These are phyloP conservation scores for Colletotrichum aenigma DNA, from an alignment of 2,329 filamentous ascomycete species.

Conservation along the genomic window DNA sequence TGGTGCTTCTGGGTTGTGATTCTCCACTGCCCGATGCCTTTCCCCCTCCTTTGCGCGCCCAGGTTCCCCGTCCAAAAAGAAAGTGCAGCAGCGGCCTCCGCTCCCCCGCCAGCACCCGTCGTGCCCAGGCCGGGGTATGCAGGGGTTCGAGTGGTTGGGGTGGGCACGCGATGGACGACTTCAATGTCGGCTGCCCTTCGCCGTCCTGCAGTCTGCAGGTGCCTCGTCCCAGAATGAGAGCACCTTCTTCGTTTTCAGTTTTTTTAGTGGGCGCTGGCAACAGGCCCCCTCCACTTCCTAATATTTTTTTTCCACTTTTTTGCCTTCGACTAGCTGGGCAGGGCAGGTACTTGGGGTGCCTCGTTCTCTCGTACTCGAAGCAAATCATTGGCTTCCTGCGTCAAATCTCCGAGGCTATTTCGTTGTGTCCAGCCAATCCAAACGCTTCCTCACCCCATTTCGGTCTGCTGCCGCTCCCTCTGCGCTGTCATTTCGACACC, in stretches of 20 bases:
- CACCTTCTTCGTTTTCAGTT: not conserved
- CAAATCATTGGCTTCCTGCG: conserved; percentile 7
- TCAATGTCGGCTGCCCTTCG: conserved; percentile 1
- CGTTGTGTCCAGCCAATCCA: not conserved
- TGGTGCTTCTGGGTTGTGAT: not conserved
- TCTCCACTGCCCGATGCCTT: not conserved
- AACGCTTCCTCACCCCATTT: not conserved
- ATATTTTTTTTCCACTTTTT: not conserved
- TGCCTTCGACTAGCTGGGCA: not conserved
- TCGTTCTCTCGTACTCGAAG: not conserved
- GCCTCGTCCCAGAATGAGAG: not conserved
- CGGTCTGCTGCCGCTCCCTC: not conserved
- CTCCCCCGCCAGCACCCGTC: conserved; percentile 1
- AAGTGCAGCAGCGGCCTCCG: not conserved
- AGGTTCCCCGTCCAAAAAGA: not conserved
- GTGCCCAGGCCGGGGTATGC: not conserved
- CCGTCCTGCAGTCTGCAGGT: not conserved
- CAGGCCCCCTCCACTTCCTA: not conserved
- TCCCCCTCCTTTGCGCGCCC: not conserved
- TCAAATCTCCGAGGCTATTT: conserved; percentile 15
- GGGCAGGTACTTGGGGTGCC: not conserved
- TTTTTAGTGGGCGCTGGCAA: not conserved
- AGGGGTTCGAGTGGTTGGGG: not conserved
- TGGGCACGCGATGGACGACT: not conserved
- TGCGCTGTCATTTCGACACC: not conserved